A percentile compares a stretch with the other conserved stretches of the same genome.
phyloP scores from a whole-genome alignment of 495 filamentous ascomycete genomes.

The Aspergillus avenaceus region DNA sequence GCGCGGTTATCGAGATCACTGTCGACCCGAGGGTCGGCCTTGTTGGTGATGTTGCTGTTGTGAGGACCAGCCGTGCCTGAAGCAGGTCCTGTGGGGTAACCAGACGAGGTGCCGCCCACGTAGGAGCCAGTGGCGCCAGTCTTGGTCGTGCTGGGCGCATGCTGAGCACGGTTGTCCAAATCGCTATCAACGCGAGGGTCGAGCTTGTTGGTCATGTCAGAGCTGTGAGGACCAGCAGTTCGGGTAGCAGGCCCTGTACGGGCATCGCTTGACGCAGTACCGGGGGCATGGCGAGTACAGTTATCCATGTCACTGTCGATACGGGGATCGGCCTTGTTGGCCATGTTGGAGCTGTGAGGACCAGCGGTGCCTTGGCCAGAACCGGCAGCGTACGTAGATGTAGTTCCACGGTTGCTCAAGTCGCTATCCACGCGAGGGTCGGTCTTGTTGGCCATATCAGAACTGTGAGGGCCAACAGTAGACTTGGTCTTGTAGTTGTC shows the following conservation, averaged over 20 bases:
- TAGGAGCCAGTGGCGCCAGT: constrained; percentile 10
- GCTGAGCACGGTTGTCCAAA: constrained; percentile 11
- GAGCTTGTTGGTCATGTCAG: constrained; percentile 40
- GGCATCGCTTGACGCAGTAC: not conserved
- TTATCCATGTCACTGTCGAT: no score
- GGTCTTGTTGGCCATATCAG: constrained; percentile 40
- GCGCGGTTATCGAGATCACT: constrained; percentile 38
- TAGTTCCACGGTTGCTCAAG: constrained; percentile 37
- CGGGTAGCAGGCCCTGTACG: not conserved
- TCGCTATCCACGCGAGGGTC: constrained; percentile 51
- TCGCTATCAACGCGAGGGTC: constrained; percentile 47
- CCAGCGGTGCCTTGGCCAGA: constrained; percentile 27
- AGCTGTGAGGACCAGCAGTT: constrained; percentile 30
- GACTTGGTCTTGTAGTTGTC: no score
- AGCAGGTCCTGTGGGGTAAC: not conserved
- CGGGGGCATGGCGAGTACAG: constrained; percentile 14
- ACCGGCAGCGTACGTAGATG: constrained; percentile 17
- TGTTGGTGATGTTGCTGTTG: constrained; percentile 40
- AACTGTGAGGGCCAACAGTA: constrained; percentile 36
- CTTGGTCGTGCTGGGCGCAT: constrained; percentile 26
- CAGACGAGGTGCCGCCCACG: not conserved
- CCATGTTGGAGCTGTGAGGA: constrained; percentile 42
- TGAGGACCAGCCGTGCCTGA: constrained; percentile 38
- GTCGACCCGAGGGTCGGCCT: constrained; percentile 49
- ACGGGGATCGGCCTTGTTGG: constrained; percentile 44